phyloP scores from a whole-genome alignment of 176 grass and related monocot species.

The Aegilops sharonensis region DNA sequence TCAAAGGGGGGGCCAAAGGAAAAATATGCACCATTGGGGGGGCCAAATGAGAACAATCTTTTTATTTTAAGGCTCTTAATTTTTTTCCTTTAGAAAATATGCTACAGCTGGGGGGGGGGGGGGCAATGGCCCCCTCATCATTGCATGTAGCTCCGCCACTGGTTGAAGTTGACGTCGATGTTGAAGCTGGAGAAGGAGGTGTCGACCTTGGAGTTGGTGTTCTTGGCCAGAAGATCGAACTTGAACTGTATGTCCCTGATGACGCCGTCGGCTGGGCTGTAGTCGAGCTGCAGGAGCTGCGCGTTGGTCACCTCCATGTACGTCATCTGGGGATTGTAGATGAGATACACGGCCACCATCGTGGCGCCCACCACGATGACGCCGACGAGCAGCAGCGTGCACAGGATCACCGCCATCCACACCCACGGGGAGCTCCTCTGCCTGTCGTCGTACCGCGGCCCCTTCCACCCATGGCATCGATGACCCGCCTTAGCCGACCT shows the following conservation, averaged over 20 bases:
- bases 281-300: constrained; percentile 35
- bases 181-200: constrained; percentile 60
- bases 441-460: neutral
- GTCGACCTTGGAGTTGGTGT: constrained; percentile 64
- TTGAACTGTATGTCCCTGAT: constrained; percentile 30
- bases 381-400: constrained; percentile 39
- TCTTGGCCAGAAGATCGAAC: constrained; percentile 29
- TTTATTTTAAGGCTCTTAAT: too few species aligned
- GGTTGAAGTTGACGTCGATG: constrained; percentile 56
- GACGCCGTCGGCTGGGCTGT: constrained; percentile 43
- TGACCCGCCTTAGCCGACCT: too few species aligned
- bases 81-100: too few species aligned
- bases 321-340: constrained; percentile 69
- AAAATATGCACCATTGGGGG: too few species aligned
- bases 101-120: too few species aligned
- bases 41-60: too few species aligned
- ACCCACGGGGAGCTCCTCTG: neutral
- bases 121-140: too few species aligned
- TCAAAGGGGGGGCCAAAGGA: too few species aligned
- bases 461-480: neutral
- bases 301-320: constrained; percentile 55
- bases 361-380: constrained; percentile 55
- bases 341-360: constrained; percentile 66
- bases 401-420: constrained; percentile 51
- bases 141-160: too few species aligned